Base-by-base conservation (phyloP, 495 filamentous ascomycete species). In the Acidomyces sp. region DNA sequence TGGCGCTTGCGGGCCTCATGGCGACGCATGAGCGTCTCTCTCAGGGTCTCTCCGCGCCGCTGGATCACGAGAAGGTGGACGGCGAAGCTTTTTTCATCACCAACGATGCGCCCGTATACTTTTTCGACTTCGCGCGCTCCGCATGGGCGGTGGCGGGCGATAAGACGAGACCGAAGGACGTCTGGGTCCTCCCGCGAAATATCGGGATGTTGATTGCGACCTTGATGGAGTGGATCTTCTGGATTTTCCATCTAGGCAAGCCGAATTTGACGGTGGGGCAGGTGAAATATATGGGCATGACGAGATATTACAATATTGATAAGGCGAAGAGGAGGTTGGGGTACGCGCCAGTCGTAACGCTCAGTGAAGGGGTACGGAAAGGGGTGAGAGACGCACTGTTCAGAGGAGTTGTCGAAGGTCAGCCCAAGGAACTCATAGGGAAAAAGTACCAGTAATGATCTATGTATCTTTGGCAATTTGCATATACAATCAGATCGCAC, bases 21-120 rank as follows among this genome's bases (percentile, higher is more conserved):
- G 60, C 65, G 2, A 70, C 67, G 7, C 59, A 69, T 33, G 59
- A 62, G 37, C 60, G 67, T 21, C 59, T 72, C 28, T 59, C 66
- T 25, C 71, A 66, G 28, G 63, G 46, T 6, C 27, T 39, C 23
- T 18, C 36, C 13, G 17, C 64, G 11, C 75, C 79, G 7, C 67
- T 87, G 18, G 76, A 82, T 57, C 62, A 77, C 54, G 84, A 92
- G 61, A 69, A 68, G 20, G 83, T 94, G 10, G 90, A 95, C 55
- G 90, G 90, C 27, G 86, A 96, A 59, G 80, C 81, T 17, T 97
- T 96, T 72, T 74, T 94, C 58, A 78, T 97, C 60, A 96, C 90
- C 44, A 96, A 97, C 59, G 87, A 82, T 54, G 67, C 70, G 39
- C 90, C 90, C 0, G 67, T 93, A 17, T 93, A 93, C 56, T 97